Evolutionary conservation across 1,284 basidiomycete genomes (phyloP), one percentile per base, ranked within the genome.

Genomic region (Ganoderma meredithae): DNA sequence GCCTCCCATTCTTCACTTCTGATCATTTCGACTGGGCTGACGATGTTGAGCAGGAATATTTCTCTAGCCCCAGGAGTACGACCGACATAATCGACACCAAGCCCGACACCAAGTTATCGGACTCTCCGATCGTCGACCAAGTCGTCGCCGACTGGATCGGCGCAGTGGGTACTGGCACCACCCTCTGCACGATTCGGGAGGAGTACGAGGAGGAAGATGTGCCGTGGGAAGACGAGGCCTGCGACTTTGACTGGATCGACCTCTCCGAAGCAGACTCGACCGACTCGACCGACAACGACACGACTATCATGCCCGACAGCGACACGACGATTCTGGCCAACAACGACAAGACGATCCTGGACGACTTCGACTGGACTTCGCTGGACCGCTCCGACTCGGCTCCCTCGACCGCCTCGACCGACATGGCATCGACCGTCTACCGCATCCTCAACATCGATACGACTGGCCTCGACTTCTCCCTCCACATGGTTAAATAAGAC

Each of bases 61-160:
- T 58, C 4, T 12, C 36, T 10, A n/a, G n/a, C 36, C 36, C 36
- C 8, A 17, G 19, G n/a, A 31, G 27, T 27, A 19, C 12, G 10
- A 25, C 19, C 49, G 19, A 52, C 49, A 22, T 1, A 9, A 25
- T 3, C 49, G 6, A 27, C 49, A 15, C 10, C 56, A 25, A 41
- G 9, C 10, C 39, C 56, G 56, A 59, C 39, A 36, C 25, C 27
- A 27, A 55, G 27, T 15, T 1, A 6, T 15, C 19, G 27, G 27
- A 31, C 52, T 55, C 52, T 55, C 52, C 52, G 27, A 55, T 55
- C 27, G 52, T 55, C 27, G 52, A 55, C 52, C 52, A 33, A 55
- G 27, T 55, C 52, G 31, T 55, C 52, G 2, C 52, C 27, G 52
- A 55, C 31, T 27, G 52, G 22, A 17, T 55, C 31, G 52, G 27